phyloP scores from a whole-genome alignment of 2,329 filamentous ascomycete species.

The Talaromyces amestolkiae region DNA sequence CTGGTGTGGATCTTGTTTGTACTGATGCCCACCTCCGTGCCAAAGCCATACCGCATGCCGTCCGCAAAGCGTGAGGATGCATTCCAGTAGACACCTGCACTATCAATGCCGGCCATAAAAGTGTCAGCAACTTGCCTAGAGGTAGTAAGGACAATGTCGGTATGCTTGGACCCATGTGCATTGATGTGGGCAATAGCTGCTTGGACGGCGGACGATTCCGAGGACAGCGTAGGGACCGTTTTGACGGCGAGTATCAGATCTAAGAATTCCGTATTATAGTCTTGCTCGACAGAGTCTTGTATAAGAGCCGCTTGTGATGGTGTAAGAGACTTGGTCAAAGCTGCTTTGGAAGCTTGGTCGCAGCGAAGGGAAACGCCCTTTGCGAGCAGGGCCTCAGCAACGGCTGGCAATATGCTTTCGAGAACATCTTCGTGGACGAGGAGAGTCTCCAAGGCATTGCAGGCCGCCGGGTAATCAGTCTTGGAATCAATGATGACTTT shows the following conservation, averaged over 20 bases:
- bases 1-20: constrained; percentile 98
- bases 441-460: constrained; percentile 90
- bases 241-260: constrained; percentile 81
- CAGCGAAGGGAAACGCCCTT: constrained; percentile 82
- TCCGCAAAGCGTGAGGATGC: constrained; percentile 91
- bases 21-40: constrained; percentile 95
- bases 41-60: constrained; percentile 95
- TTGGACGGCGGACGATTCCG: constrained; percentile 49
- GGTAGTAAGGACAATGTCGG: constrained; percentile 81
- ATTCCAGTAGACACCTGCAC: constrained; percentile 95
- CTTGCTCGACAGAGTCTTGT: constrained; percentile 63
- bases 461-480: constrained; percentile 89
- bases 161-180: constrained; percentile 86
- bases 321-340: constrained; percentile 53
- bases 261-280: constrained; percentile 88
- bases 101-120: constrained; percentile 84
- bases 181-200: constrained; percentile 88
- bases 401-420: constrained; percentile 62
- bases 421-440: constrained; percentile 75
- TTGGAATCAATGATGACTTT: constrained; percentile 87
- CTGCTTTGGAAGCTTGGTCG: constrained; percentile 66
- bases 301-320: constrained; percentile 50
- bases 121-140: constrained; percentile 66
- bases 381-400: constrained; percentile 70
- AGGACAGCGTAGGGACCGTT: constrained; percentile 55